Evolutionary conservation across 805 yeast species (phyloP).

Genomic region (Cyberlindnera saturnus): DNA sequence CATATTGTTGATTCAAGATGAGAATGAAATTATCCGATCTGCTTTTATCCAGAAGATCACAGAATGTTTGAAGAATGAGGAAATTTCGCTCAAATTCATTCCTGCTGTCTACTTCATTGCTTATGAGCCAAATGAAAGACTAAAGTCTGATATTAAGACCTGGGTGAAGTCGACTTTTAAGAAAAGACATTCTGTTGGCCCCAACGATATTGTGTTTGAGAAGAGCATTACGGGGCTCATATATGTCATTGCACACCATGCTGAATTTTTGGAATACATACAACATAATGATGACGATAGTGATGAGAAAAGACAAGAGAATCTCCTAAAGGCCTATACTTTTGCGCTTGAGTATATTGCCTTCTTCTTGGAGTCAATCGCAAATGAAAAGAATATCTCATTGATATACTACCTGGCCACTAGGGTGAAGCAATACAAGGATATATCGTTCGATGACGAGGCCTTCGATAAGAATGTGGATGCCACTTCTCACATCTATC

Average conservation of each 20-base stretch:
- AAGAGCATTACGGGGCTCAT: conserved; percentile 60
- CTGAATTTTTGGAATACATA: conserved; percentile 46
- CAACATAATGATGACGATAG: conserved; percentile 22
- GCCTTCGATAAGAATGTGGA: conserved; percentile 23
- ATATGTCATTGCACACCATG: conserved; percentile 70
- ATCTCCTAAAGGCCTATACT: conserved; percentile 36
- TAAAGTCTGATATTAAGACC: conserved; percentile 48
- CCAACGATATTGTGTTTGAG: conserved; percentile 51
- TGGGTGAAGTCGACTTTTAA: conserved; percentile 66
- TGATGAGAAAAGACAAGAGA: conserved; percentile 3
- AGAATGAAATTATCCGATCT: conserved; percentile 48
- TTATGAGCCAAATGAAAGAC: conserved; percentile 55
- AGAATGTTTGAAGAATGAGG: conserved; percentile 41
- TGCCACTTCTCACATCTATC: conserved; percentile 42
- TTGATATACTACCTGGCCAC: conserved; percentile 70
- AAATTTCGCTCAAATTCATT: conserved; percentile 58
- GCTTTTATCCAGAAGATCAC: conserved; percentile 45
- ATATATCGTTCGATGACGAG: conserved; percentile 37
- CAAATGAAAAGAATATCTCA: conserved; percentile 62
- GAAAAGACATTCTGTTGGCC: conserved; percentile 24
- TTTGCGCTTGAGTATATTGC: conserved; percentile 56
- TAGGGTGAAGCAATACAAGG: conserved; percentile 73
- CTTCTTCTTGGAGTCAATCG: conserved; percentile 54
- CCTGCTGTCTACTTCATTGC: conserved; percentile 70
- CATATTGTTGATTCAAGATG: conserved; percentile 62